Evolutionary conservation across 805 yeast species (phyloP).

Genomic region (Ogataea dorogensis): DNA sequence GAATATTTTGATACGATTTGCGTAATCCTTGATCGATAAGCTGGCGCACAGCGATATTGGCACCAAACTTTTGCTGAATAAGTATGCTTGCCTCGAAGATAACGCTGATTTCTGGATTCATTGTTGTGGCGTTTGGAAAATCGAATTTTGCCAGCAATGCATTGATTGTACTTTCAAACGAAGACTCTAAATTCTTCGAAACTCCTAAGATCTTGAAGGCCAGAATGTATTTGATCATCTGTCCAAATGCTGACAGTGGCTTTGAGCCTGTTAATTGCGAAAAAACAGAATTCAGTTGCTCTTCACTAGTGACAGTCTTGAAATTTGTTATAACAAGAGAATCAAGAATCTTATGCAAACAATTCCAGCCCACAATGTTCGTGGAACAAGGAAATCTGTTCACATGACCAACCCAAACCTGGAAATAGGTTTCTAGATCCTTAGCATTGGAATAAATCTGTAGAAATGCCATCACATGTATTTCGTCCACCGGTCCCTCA

Average conservation of each 20-base stretch:
- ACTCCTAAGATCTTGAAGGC: slow-evolving; percentile 18
- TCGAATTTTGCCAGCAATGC: slow-evolving; percentile 25
- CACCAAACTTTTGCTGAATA: slow-evolving; percentile 12
- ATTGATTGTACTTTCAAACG: slow-evolving; percentile 11
- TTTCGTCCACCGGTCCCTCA: slow-evolving; percentile 7
- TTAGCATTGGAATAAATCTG: slow-evolving; percentile 9
- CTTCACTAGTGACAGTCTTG: slow-evolving; percentile 5
- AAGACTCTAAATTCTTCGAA: slow-evolving; percentile 1
- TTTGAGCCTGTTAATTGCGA: slow-evolving; percentile 6
- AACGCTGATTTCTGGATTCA: slow-evolving; percentile 32
- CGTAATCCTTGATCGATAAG: slow-evolving; percentile 36
- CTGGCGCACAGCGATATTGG: slow-evolving; percentile 22
- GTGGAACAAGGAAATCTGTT: slow-evolving; percentile 22
- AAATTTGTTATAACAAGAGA: slow-evolving; percentile 7
- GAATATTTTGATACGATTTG: slow-evolving; percentile 47
- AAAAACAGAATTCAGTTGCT: slow-evolving; percentile 8
- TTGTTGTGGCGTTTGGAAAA: slow-evolving; percentile 47
- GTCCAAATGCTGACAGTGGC: slow-evolving; percentile 6
- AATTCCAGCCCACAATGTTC: slow-evolving; percentile 27
- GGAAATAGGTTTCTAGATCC: slow-evolving; percentile 8
- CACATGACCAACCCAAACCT: slow-evolving; percentile 13
- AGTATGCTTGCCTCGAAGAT: slow-evolving; percentile 31
- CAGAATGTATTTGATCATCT: slow-evolving; percentile 17
- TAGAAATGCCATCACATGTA: slow-evolving; percentile 12
- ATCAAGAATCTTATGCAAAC: slow-evolving; percentile 14